Evolutionary conservation across 805 yeast genomes (phyloP).

Genomic region (Lipomyces orientalis): DNA sequence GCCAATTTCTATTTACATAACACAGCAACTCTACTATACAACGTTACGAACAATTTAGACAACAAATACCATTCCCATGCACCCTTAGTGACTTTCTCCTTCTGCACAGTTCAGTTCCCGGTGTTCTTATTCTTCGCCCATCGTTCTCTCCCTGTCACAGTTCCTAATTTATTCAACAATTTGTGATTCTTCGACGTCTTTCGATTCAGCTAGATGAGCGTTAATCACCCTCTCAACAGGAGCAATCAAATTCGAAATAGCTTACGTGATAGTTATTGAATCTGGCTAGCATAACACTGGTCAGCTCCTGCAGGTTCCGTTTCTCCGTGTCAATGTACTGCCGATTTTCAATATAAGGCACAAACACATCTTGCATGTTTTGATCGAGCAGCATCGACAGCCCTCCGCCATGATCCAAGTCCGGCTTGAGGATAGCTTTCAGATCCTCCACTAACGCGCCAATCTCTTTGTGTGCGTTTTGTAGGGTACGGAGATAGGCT

Average conservation of each 20-base stretch:
- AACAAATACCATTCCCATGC: not conserved
- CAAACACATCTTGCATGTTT: slow-evolving; percentile 72
- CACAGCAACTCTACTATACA: too few species aligned
- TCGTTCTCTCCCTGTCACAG: slow-evolving; percentile 22
- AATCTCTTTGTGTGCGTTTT: slow-evolving; percentile 64
- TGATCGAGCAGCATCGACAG: slow-evolving; percentile 65
- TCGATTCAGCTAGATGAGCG: slow-evolving; percentile 10
- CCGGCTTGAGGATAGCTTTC: slow-evolving; percentile 58
- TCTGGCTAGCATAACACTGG: slow-evolving; percentile 50
- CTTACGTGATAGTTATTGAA: slow-evolving; percentile 42
- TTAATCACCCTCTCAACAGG: not conserved
- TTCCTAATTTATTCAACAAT: slow-evolving; percentile 19
- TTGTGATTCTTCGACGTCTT: slow-evolving; percentile 16
- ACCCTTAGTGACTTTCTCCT: not conserved
- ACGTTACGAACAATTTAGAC: too few species aligned
- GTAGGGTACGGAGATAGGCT: slow-evolving; percentile 77
- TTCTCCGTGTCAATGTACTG: slow-evolving; percentile 75
- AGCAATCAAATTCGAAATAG: not conserved
- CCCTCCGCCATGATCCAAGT: slow-evolving; percentile 49
- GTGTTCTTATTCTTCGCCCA: slow-evolving; percentile 22
- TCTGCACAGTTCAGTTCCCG: not conserved
- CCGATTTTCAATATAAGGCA: slow-evolving; percentile 67
- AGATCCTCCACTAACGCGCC: slow-evolving; percentile 67
- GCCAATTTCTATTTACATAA: too few species aligned
- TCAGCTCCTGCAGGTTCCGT: slow-evolving; percentile 63